A percentile compares a stretch with the other conserved stretches of the same genome.
phyloP scores from a whole-genome alignment of 257 asterid species.

The Solanum megistacrolobum region DNA sequence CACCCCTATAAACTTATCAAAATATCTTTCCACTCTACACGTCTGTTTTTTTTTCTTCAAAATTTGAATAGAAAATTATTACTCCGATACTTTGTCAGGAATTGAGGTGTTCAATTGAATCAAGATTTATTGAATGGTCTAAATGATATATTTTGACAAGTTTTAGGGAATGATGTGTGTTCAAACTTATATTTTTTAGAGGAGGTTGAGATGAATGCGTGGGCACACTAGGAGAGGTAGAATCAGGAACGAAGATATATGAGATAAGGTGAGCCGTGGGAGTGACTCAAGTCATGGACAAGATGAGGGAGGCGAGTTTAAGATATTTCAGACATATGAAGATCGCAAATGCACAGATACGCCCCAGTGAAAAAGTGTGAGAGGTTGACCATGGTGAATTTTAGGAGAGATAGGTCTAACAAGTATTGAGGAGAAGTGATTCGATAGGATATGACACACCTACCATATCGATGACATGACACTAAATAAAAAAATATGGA shows the following conservation, averaged over 20 bases:
- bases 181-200: neutral
- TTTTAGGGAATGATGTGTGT: rapidly evolving
- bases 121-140: neutral
- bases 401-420: neutral
- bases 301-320: neutral
- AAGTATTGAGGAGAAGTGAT: neutral
- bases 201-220: neutral
- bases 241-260: neutral
- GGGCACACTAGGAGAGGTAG: rapidly evolving
- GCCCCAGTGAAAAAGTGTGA: too few relatives aligned
- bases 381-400: neutral
- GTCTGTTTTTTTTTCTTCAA: neutral
- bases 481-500: neutral
- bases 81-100: rapidly evolving
- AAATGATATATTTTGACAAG: neutral
- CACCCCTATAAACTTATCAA: neutral
- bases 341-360: neutral
- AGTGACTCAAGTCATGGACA: neutral
- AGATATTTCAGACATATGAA: neutral
- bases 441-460: neutral
- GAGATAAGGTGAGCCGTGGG: neutral
- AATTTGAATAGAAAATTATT: neutral
- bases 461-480: neutral
- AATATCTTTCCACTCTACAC: neutral
- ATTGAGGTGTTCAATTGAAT: neutral